Percentiles rank a stretch among this genome's conserved stretches.
phyloP scores from a whole-genome alignment of 2,329 filamentous ascomycete genomes.

The Alternaria novae-zelandiae region DNA sequence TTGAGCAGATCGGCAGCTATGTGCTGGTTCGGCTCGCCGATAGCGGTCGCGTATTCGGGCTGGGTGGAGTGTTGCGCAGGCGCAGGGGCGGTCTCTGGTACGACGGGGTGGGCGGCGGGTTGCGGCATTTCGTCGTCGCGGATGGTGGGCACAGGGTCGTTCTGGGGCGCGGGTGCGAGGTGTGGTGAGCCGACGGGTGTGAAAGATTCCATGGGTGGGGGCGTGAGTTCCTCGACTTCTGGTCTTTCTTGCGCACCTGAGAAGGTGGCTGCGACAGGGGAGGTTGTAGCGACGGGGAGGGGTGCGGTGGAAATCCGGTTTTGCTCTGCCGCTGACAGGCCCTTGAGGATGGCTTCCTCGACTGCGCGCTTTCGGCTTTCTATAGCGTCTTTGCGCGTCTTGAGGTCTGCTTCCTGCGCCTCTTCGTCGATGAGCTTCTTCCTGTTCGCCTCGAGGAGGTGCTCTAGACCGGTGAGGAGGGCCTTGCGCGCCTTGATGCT shows the following conservation, averaged over 20 bases:
- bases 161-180: constrained; percentile 8
- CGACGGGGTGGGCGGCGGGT: constrained; percentile 32
- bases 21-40: constrained; percentile 26
- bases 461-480: constrained; percentile 81
- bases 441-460: constrained; percentile 77
- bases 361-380: constrained; percentile 87
- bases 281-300: constrained; percentile 28
- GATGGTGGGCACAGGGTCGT: constrained; percentile 29
- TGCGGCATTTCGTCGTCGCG: constrained; percentile 39
- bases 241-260: constrained; percentile 67
- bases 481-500: constrained; percentile 83
- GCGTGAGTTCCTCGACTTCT: constrained; percentile 84
- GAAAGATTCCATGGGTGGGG: constrained; percentile 68
- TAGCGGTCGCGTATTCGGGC: constrained; percentile 29
- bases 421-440: constrained; percentile 74
- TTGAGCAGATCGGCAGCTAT: constrained; percentile 39
- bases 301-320: constrained; percentile 54
- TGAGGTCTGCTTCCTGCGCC: constrained; percentile 67
- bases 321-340: constrained; percentile 68
- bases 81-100: constrained; percentile 32
- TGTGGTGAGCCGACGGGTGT: constrained; percentile 60
- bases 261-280: constrained; percentile 21
- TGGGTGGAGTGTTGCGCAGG: constrained; percentile 24
- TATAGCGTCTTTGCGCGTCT: constrained; percentile 71
- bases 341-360: constrained; percentile 88